phyloP scores from a whole-genome alignment of 306 rosid genomes.

The Quillaja saponaria region DNA sequence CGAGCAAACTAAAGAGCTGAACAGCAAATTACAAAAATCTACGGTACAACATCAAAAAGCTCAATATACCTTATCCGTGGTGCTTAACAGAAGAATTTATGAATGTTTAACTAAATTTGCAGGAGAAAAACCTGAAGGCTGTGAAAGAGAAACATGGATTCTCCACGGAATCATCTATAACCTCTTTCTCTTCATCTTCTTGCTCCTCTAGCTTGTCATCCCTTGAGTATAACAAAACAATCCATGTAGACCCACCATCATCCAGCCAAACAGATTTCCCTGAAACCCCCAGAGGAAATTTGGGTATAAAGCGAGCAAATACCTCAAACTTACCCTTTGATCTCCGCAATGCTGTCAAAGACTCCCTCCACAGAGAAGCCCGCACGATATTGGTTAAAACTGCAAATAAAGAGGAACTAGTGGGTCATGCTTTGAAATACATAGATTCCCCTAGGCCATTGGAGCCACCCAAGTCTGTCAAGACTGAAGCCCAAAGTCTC shows the following conservation, averaged over 20 bases:
- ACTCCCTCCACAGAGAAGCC: conserved; percentile 56
- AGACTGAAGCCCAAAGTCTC: conserved; percentile 33
- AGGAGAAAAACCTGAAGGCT: conserved; percentile 50
- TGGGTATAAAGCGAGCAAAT: conserved; percentile 36
- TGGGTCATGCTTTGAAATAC: conserved; percentile 47
- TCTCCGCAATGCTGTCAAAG: conserved; percentile 48
- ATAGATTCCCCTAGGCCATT: conserved; percentile 85
- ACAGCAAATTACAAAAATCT: conserved; percentile 30
- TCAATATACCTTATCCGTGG: conserved; percentile 3
- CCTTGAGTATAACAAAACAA: conserved; percentile 50
- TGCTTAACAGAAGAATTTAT: conserved; percentile 17
- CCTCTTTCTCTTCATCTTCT: conserved; percentile 66
- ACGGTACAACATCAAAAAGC: conserved; percentile 44
- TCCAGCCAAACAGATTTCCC: conserved; percentile 31
- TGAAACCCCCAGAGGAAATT: conserved; percentile 28
- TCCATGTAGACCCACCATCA: conserved; percentile 48
- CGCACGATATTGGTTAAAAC: conserved; percentile 57
- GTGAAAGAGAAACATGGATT: conserved; percentile 52
- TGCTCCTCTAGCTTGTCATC: conserved; percentile 86
- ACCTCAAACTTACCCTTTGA: conserved; percentile 34
- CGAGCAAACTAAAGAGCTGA: conserved; percentile 37
- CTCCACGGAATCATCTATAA: conserved; percentile 69
- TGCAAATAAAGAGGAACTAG: conserved; percentile 44
- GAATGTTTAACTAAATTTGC: conserved; percentile 26
- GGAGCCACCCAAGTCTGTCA: conserved; percentile 36